A percentile compares a stretch with the other conserved stretches of the same genome.
These are phyloP conservation scores for Vickermania spadyakhi DNA, from an alignment of 208 protist genomes.

Conservation along the genomic window DNA sequence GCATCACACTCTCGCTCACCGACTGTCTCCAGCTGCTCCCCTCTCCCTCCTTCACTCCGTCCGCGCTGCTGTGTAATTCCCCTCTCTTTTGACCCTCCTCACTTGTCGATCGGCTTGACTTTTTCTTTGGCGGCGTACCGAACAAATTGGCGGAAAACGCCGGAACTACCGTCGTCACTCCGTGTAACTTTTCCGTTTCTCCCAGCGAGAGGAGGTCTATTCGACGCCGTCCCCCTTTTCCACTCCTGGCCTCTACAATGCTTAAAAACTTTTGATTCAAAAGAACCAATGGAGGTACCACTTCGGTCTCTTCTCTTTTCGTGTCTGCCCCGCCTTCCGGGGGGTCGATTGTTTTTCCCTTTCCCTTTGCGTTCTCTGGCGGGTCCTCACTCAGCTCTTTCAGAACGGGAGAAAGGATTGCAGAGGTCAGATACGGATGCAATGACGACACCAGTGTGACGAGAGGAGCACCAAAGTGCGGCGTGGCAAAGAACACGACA, in stretches of 20 bases:
- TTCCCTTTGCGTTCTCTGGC: slow-evolving; percentile 31
- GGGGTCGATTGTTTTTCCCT: too few relatives aligned
- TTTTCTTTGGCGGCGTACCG: too few relatives aligned
- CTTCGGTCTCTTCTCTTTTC: not conserved
- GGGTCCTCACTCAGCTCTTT: slow-evolving; percentile 36
- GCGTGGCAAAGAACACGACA: slow-evolving; percentile 66
- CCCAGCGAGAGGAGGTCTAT: not conserved
- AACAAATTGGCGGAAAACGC: not conserved
- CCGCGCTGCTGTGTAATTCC: too few relatives aligned
- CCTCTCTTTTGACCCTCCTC: slow-evolving; percentile 1
- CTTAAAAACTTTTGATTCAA: not conserved
- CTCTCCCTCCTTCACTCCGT: too few relatives aligned
- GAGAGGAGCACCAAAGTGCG: slow-evolving; percentile 57
- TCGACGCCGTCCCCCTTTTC: not conserved
- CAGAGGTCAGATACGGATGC: slow-evolving; percentile 42
- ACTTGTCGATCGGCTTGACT: not conserved
- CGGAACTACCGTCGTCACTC: not conserved
- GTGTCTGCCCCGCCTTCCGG: not conserved
- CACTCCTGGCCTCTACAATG: not conserved
- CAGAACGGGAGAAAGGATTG: slow-evolving; percentile 15
- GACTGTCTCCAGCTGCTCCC: too few relatives aligned
- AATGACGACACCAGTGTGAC: slow-evolving; percentile 45
- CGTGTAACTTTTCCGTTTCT: not conserved
- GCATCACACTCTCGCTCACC: too few relatives aligned
- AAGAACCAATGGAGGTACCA: slow-evolving; percentile 25